Conservation (phyloP, 495 filamentous ascomycete genomes). For the Aspergillus steynii region DNA sequence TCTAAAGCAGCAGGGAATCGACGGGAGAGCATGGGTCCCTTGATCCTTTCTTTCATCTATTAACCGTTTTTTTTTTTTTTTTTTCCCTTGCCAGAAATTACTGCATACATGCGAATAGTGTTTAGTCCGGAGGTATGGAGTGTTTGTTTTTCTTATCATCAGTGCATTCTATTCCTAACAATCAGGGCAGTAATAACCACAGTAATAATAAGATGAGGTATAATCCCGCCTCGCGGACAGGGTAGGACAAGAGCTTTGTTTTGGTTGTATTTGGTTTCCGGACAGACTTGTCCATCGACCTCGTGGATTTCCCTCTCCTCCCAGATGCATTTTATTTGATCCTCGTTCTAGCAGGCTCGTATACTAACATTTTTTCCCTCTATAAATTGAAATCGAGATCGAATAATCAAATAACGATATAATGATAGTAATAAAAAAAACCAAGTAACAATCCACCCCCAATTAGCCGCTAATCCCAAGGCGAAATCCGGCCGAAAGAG, state of each 20-base stretch:
- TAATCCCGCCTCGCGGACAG: background rate
- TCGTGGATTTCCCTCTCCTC: background rate
- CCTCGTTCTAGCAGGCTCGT: too few relatives aligned
- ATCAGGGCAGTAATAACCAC: background rate
- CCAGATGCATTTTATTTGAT: background rate
- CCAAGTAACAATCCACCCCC: background rate
- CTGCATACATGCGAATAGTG: background rate
- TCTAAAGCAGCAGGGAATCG: slow-evolving; percentile 16
- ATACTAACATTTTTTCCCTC: too few relatives aligned
- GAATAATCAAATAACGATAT: background rate
- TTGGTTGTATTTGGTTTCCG: background rate
- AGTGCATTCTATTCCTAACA: background rate
- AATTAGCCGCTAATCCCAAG: background rate
- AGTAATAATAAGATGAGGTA: slow-evolving; percentile 1
- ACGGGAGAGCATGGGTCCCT: slow-evolving; percentile 19
- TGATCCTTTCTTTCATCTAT: slow-evolving; percentile 3
- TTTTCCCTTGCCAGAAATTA: background rate
- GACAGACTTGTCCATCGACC: background rate
- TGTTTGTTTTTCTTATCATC: background rate
- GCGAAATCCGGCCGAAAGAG: background rate
- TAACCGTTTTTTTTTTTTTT: slow-evolving; percentile 9
- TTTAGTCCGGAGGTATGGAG: too few relatives aligned
- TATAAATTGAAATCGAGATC: background rate
- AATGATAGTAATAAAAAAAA: background rate
- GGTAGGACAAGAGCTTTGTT: background rate